Evolutionary conservation across 2,329 filamentous ascomycete species (phyloP).

Genomic region (Penicillium aurantiogriseum): DNA sequence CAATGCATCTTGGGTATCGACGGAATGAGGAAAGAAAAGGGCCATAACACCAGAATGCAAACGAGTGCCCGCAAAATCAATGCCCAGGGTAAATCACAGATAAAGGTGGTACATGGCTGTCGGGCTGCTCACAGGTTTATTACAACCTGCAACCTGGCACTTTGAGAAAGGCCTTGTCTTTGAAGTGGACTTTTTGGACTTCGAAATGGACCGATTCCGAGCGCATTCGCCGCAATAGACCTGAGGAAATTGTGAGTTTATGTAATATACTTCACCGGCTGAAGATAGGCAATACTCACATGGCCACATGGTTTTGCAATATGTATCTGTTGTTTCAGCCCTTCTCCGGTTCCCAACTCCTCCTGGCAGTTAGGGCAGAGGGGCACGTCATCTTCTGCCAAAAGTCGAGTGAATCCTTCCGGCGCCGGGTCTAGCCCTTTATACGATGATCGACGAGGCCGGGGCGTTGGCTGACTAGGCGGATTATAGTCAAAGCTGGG

Average conservation of each 20-base stretch:
- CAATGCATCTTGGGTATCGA: conserved; percentile 28
- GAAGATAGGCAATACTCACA: conserved; percentile 54
- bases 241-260: conserved; percentile 27
- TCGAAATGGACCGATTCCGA: conserved; percentile 38
- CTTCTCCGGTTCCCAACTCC: conserved; percentile 73
- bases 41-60: conserved; percentile 26
- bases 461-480: not conserved
- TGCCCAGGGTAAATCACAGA: conserved; percentile 33
- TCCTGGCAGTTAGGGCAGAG: conserved; percentile 84
- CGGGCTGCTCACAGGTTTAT: conserved; percentile 39
- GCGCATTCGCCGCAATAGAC: conserved; percentile 52
- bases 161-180: conserved; percentile 43
- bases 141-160: conserved; percentile 46
- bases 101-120: conserved; percentile 49
- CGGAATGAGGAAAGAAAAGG: conserved; percentile 9
- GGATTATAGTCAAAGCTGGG: conserved; percentile 12
- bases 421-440: conserved; percentile 64
- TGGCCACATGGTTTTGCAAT: conserved; percentile 88
- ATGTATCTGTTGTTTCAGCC: conserved; percentile 82
- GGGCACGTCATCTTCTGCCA: conserved; percentile 68
- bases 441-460: conserved; percentile 39
- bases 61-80: conserved; percentile 4
- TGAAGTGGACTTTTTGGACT: conserved; percentile 34
- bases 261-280: not conserved
- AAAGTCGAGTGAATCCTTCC: conserved; percentile 77